Evolutionary conservation across 2,329 filamentous ascomycete species (phyloP).

Genomic region (Alternaria triticimaculans): DNA sequence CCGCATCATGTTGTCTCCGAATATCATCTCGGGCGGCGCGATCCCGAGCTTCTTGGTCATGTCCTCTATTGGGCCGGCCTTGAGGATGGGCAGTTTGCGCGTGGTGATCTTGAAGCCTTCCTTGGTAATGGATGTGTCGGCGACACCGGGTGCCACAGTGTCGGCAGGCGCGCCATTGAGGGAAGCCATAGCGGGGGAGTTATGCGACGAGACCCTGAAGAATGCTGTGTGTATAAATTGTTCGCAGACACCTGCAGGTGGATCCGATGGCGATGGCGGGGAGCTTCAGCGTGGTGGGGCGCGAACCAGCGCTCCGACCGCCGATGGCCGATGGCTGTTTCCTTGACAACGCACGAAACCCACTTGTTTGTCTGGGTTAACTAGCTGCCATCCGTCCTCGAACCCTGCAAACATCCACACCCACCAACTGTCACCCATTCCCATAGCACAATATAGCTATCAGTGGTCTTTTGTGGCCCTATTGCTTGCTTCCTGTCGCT

Average conservation of each 20-base stretch:
- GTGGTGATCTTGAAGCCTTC: constrained; percentile 75
- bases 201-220: neutral
- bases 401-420: constrained; percentile 12
- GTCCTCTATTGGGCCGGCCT: constrained; percentile 85
- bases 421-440: constrained; percentile 18
- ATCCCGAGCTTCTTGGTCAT: constrained; percentile 83
- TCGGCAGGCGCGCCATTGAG: constrained; percentile 44
- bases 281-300: constrained; percentile 1
- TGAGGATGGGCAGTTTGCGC: constrained; percentile 93
- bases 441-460: constrained; percentile 13
- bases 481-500: constrained; percentile 15
- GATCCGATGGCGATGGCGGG: constrained; percentile 20
- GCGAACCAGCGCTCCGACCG: constrained; percentile 5
- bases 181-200: constrained; percentile 23
- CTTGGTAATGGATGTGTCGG: constrained; percentile 46
- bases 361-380: constrained; percentile 24
- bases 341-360: constrained; percentile 13
- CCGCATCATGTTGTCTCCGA: constrained; percentile 87
- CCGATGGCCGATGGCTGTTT: constrained; percentile 15
- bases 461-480: constrained; percentile 5
- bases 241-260: constrained; percentile 7
- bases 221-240: neutral
- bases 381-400: constrained; percentile 5
- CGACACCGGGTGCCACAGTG: constrained; percentile 41
- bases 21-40: constrained; percentile 97